Conservation (phyloP, 1,284 basidiomycete genomes). For the Cutaneotrichosporon sp. region DNA sequence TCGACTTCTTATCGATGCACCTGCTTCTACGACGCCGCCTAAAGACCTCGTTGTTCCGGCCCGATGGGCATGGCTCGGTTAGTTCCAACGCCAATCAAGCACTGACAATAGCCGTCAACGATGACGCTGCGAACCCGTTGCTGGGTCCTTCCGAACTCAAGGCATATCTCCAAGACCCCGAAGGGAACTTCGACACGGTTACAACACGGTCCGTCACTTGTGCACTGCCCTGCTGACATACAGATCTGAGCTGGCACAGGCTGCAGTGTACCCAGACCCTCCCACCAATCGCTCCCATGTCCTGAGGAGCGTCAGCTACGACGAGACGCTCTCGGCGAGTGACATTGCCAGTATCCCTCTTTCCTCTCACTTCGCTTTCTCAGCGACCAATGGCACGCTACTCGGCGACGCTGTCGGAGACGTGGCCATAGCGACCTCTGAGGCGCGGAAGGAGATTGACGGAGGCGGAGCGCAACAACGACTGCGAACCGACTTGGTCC, state of each 20-base stretch:
- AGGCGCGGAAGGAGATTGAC: not conserved
- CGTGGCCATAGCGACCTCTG: not conserved
- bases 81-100: slow-evolving; percentile 11
- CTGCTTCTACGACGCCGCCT: slow-evolving; percentile 6
- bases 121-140: not conserved
- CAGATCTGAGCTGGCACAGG: slow-evolving; percentile 37
- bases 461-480: not conserved
- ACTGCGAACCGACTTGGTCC: not conserved
- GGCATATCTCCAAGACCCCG: slow-evolving; percentile 33
- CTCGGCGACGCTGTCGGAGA: not conserved
- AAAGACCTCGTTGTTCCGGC: slow-evolving; percentile 24
- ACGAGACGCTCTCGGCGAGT: not conserved
- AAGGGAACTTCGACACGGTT: slow-evolving; percentile 34
- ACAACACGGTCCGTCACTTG: slow-evolving; percentile 38
- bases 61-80: slow-evolving; percentile 42
- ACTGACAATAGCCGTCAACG: slow-evolving; percentile 6
- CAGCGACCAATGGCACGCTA: not conserved
- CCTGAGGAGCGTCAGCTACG: not conserved
- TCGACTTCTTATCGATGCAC: not conserved
- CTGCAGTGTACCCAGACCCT: not conserved
- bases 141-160: slow-evolving; percentile 23
- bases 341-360: not conserved
- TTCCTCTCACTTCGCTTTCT: not conserved
- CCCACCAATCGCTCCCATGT: not conserved
- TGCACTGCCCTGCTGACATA: not conserved